Evolutionary conservation across 306 rosid genomes (phyloP), one percentile per base, ranked within the genome.

Genomic region (Vicia sativa): DNA sequence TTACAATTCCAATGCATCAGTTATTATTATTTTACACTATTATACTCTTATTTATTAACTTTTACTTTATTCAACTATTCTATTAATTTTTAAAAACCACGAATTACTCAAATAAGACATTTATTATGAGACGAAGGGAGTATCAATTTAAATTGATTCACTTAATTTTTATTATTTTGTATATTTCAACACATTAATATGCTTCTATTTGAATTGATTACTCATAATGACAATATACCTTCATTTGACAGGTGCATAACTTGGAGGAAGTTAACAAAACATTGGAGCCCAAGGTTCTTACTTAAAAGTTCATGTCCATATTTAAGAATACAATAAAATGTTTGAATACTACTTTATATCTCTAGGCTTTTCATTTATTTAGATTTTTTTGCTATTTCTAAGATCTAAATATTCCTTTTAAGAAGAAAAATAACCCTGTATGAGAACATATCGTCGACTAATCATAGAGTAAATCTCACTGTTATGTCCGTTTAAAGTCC

Each of bases 221-320:
- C 18, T 43, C 9, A 43, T 15, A n/a, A 43, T 43, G 53, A 15
- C 23, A 46, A 46, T 15, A 46, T 46, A 46, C 15, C 23, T 28
- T 13, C 8, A 15, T 31, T 35, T 7, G 21, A 2, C 80, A 89
- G 97, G 91, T 73, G 68, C 77, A 67, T 4, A 74, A 75, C 9
- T 80, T 75, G 60, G 79, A 56, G 73, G 88, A 86, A 70, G 49
- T 70, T 9, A 81, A 88, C 74, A 80, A 78, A 28, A 63, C 85
- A 39, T 85, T 91, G 66, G 63, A 73, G 54, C 78, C 80, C 9
- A 80, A 91, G 97, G 97, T 89, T 71, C 62, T 26, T 9, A 5
- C 41, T n/a, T 53, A 18, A 49, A 61, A 59, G n/a, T 23, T 49
- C 14, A 61, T 53, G 42, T 23, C 11, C 1, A 0, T 72, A 52